Base-by-base conservation (phyloP, 768 basidiomycete genomes). In the Amanita muscaria region DNA sequence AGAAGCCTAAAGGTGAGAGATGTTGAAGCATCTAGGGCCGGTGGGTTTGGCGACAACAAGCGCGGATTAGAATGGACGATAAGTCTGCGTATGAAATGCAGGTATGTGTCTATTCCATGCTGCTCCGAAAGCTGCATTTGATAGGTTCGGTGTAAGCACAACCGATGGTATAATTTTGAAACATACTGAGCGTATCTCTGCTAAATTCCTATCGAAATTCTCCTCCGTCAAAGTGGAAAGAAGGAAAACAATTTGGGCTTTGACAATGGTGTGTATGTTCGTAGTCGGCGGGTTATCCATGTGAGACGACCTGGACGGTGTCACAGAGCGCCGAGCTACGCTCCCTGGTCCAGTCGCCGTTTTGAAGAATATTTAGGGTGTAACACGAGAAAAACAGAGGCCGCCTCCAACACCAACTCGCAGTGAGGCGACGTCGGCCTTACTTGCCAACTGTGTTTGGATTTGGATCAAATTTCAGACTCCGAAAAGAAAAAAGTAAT, bases 161-260 rank as follows among this genome's bases (percentile, higher is more conserved):
- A 47, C 40, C 5, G 38, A 33, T 46, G 34, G 15, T 3, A 30
- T 38, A 42, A 47, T 48, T n/a, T n/a, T 32, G 14, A 36, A 29
- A 74, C 91, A 55, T 60, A 97, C 94, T 46, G 88, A 89, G 59
- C 90, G 83, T 57, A 99, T 96, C 70, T 99, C 93, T 46, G 79
- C 68, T 61, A 92, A 84, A 65, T 96, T 90, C 60, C 88, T 79
- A 60, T 89, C 88, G 61, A 90, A 99, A 66, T 91, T 92, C 57
- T 98, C 94, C 67, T 98, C 94, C 48, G 89, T 91, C 50, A 98
- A 79, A 21, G 91, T 97, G 22, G 89, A 91, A 53, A 99, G 77
- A 47, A 97, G 76, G 67, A 99, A 98, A 53, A 94, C 92, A 60
- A 99, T 93, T 73, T 99, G 93, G 49, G 93, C 87, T 67, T 88